Evolutionary conservation across 2,329 filamentous ascomycete species (phyloP).

Genomic region (Sporothrix pallida): DNA sequence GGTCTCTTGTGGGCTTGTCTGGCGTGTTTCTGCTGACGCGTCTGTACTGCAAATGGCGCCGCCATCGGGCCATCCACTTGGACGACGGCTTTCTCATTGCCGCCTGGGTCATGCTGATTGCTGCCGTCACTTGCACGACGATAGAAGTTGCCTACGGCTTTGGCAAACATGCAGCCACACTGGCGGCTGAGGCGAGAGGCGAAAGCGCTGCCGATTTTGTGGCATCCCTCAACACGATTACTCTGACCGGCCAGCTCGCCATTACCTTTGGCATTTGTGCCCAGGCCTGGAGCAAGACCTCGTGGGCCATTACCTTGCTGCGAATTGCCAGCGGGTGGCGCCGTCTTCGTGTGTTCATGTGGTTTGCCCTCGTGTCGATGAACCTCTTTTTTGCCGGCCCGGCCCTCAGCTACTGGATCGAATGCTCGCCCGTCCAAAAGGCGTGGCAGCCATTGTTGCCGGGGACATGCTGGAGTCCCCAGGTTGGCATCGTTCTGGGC

Average conservation of each 20-base stretch:
- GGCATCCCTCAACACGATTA: conserved; percentile 25
- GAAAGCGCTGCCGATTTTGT: not conserved
- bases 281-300: conserved; percentile 48
- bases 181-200: not conserved
- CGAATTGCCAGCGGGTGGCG: conserved; percentile 42
- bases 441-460: conserved; percentile 39
- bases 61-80: conserved; percentile 40
- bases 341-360: conserved; percentile 42
- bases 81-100: conserved; percentile 41
- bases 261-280: conserved; percentile 43
- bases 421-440: conserved; percentile 43
- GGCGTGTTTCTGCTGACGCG: conserved; percentile 37
- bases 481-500: conserved; percentile 35
- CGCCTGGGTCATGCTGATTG: conserved; percentile 37
- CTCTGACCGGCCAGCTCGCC: conserved; percentile 36
- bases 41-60: conserved; percentile 42
- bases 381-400: conserved; percentile 43
- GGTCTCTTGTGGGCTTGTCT: not conserved
- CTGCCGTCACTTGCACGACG: not conserved
- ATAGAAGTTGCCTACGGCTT: not conserved
- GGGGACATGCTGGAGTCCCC: conserved; percentile 42
- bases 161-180: not conserved
- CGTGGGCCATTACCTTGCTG: conserved; percentile 48
- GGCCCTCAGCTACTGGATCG: conserved; percentile 42
- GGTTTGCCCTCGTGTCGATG: conserved; percentile 44